Evolutionary conservation across 805 yeast genomes (phyloP).

Genomic region (Saturnispora dispora): DNA sequence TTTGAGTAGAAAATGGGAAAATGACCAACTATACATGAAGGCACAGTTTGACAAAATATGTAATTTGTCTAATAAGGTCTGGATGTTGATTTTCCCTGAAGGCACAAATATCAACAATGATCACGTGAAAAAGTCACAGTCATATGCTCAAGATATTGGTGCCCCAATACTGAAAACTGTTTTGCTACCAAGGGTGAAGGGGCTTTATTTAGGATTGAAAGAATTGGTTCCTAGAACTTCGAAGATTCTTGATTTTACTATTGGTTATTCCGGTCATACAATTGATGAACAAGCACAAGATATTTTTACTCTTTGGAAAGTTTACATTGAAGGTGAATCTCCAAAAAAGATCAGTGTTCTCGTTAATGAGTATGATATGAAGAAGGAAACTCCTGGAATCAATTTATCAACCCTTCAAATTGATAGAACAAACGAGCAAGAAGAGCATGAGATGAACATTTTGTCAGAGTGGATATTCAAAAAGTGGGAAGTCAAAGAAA

Average conservation of each 20-base stretch:
- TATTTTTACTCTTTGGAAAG: conserved; percentile 51
- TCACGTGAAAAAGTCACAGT: conserved; percentile 49
- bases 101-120: conserved; percentile 77
- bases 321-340: conserved; percentile 61
- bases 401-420: conserved; percentile 33
- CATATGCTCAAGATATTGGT: conserved; percentile 43
- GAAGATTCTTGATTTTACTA: conserved; percentile 70
- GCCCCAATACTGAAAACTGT: conserved; percentile 41
- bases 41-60: conserved; percentile 41
- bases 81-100: conserved; percentile 81
- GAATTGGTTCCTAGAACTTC: conserved; percentile 45
- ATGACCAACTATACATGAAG: conserved; percentile 53
- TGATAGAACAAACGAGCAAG: conserved; percentile 34
- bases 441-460: conserved; percentile 27
- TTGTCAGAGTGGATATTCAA: conserved; percentile 71
- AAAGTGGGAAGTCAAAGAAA: conserved; percentile 75
- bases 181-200: conserved; percentile 76
- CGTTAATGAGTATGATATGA: conserved; percentile 46
- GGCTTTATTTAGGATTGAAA: conserved; percentile 58
- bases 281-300: conserved; percentile 68
- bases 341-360: conserved; percentile 61
- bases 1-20: conserved; percentile 78
- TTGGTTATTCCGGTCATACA: conserved; percentile 68
- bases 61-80: conserved; percentile 36
- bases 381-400: conserved; percentile 23